A percentile compares a stretch with the other conserved stretches of the same genome.
Evolutionary conservation across 495 filamentous ascomycete genomes (phyloP).

Genomic region (Penicillium robsamsonii): DNA sequence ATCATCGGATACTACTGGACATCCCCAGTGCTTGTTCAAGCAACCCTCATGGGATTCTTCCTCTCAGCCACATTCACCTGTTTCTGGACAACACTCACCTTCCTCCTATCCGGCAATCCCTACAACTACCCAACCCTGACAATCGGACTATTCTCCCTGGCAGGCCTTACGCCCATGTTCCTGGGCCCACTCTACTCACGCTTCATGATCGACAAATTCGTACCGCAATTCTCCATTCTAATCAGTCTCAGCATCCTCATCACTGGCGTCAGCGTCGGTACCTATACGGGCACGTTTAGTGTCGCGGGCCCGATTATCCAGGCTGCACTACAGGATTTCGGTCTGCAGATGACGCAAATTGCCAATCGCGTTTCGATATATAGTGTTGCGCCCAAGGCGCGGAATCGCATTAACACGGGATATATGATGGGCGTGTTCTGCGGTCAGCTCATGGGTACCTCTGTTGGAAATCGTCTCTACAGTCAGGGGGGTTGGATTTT

Average conservation of each 20-base stretch:
- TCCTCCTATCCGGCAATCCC: slow-evolving; percentile 65
- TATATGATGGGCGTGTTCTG: slow-evolving; percentile 77
- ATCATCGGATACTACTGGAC: slow-evolving; percentile 60
- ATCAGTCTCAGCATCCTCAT: slow-evolving; percentile 58
- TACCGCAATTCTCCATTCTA: slow-evolving; percentile 62
- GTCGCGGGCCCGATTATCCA: slow-evolving; percentile 75
- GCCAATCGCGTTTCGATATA: slow-evolving; percentile 74
- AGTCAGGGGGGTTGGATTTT: slow-evolving; percentile 67
- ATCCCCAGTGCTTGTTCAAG: slow-evolving; percentile 68
- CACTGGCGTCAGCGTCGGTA: slow-evolving; percentile 65
- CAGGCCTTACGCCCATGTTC: slow-evolving; percentile 67
- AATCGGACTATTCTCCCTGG: slow-evolving; percentile 77
- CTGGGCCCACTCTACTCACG: slow-evolving; percentile 66
- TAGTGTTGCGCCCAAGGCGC: slow-evolving; percentile 63
- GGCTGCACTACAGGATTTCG: slow-evolving; percentile 70
- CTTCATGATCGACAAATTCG: slow-evolving; percentile 66
- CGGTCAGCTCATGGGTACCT: slow-evolving; percentile 74
- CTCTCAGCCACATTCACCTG: slow-evolving; percentile 58
- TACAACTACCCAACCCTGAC: slow-evolving; percentile 64
- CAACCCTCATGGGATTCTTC: slow-evolving; percentile 57
- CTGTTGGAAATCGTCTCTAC: slow-evolving; percentile 69
- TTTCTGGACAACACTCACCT: slow-evolving; percentile 84
- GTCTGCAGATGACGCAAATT: slow-evolving; percentile 71
- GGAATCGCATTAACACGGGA: slow-evolving; percentile 78
- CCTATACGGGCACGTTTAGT: slow-evolving; percentile 61